These are phyloP conservation scores for Lagenidium giganteum DNA, from an alignment of 352 stramenopile genomes.

Conservation along the genomic window DNA sequence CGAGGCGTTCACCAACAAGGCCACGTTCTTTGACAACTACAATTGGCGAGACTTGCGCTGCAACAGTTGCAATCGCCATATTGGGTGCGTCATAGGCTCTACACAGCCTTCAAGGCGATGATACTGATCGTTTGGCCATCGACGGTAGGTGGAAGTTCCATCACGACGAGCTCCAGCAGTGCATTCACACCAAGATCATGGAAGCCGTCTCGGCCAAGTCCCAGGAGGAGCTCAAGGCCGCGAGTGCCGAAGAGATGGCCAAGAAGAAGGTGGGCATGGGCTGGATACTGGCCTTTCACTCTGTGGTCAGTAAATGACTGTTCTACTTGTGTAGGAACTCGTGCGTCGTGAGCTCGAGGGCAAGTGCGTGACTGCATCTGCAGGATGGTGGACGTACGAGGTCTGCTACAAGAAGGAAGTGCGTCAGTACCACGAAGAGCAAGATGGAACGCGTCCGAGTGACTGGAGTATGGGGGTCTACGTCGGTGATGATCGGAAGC, in stretches of 20 bases:
- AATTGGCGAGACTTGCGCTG: slow-evolving; percentile 78
- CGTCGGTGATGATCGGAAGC: slow-evolving; percentile 22
- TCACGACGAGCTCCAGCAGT: slow-evolving; percentile 69
- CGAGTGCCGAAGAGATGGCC: slow-evolving; percentile 19
- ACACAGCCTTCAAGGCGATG: background rate
- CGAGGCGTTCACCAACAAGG: slow-evolving; percentile 62
- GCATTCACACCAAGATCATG: slow-evolving; percentile 54
- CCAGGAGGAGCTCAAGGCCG: slow-evolving; percentile 29
- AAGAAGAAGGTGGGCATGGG: slow-evolving; percentile 13
- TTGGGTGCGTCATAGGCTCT: slow-evolving; percentile 36
- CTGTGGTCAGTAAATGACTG: slow-evolving; percentile 1
- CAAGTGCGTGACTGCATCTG: slow-evolving; percentile 47
- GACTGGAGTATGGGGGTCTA: slow-evolving; percentile 85
- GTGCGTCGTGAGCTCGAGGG: slow-evolving; percentile 47
- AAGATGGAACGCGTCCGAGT: slow-evolving; percentile 54
- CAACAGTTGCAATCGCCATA: slow-evolving; percentile 63
- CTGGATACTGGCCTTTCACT: background rate
- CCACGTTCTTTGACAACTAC: slow-evolving; percentile 80
- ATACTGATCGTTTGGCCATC: background rate
- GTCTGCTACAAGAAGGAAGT: slow-evolving; percentile 80
- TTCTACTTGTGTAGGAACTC: slow-evolving; percentile 14
- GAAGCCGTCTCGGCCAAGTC: slow-evolving; percentile 36
- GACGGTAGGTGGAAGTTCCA: slow-evolving; percentile 72
- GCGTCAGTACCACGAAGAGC: slow-evolving; percentile 77
- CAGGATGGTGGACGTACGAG: slow-evolving; percentile 84